Evolutionary conservation across 768 basidiomycete genomes (phyloP), one percentile per base, ranked within the genome.

Genomic region (Hemileccinum impolitum): DNA sequence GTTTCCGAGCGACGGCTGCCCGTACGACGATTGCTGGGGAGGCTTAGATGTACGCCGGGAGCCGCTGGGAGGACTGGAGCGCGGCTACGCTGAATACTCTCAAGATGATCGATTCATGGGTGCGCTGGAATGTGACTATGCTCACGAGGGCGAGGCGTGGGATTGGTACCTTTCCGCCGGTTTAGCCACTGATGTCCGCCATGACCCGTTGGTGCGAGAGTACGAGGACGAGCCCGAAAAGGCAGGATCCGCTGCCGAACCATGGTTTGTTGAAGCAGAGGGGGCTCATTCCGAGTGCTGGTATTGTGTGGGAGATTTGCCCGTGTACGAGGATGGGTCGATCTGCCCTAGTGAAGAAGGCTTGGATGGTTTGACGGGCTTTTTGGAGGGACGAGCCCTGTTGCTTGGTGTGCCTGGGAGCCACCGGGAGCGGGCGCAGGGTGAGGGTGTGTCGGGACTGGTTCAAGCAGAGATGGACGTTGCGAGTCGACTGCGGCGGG

Each of bases 381-480:
- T 82, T 62, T 56, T 68, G 26, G 76, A 85, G 65, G 84, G 83
- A 31, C 77, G 78, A 3, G 71, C 74, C 4, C 57, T 84, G 47
- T 65, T 85, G 26, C 58, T 72, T 50, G 78, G 78, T 5, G 57
- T 71, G 4, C 48, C 63, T 15, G 49, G 30, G n/a, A 32, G 36
- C 14, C 11, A 21, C 17, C 58, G 25, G 30, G 50, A 32, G 51
- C 43, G 53, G 44, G 32, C 25, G 35, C 44, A 30, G 41, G 34
- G 17, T 17, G 56, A 51, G 23, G 45, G 51, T n/a, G 6, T 50
- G 40, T 56, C 59, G n/a, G 67, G 66, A 32, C 52, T 79, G 19
- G 66, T 71, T 15, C 64, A 63, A n/a, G 78, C 72, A 6, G 87
- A 89, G 64, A 72, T 70, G 42, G 82, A 85, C 61, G 85, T 89